phyloP scores from a whole-genome alignment of 345 rosid genomes.

The Lepidium aucheri region DNA sequence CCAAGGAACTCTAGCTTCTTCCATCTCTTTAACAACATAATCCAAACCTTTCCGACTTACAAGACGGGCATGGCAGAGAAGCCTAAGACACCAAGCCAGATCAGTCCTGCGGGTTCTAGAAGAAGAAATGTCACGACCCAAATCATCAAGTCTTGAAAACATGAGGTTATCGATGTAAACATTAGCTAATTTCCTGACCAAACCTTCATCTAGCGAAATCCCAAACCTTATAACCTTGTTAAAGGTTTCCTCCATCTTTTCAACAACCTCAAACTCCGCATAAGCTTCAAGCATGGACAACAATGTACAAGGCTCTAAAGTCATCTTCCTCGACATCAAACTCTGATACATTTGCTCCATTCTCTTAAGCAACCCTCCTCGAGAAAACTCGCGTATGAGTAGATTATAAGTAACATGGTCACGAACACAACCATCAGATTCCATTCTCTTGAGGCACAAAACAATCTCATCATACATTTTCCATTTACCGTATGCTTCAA shows the following conservation, averaged over 20 bases:
- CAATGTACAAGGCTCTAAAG: slow-evolving; percentile 38
- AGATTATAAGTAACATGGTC: slow-evolving; percentile 59
- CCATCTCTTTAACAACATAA: slow-evolving; percentile 40
- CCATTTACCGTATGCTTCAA: slow-evolving; percentile 47
- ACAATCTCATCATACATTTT: slow-evolving; percentile 58
- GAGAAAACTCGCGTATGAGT: slow-evolving; percentile 48
- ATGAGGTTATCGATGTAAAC: slow-evolving; percentile 51
- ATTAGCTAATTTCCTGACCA: slow-evolving; percentile 50
- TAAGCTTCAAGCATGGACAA: slow-evolving; percentile 61
- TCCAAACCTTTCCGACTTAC: slow-evolving; percentile 62
- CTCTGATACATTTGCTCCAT: slow-evolving; percentile 46
- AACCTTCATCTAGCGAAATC: slow-evolving; percentile 34
- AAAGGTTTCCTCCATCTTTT: slow-evolving; percentile 49
- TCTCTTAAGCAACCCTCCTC: slow-evolving; percentile 49
- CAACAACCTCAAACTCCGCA: slow-evolving; percentile 44
- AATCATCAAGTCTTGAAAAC: slow-evolving; percentile 58
- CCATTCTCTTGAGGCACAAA: slow-evolving; percentile 51
- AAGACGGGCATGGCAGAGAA: slow-evolving; percentile 51
- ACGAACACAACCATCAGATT: slow-evolving; percentile 40
- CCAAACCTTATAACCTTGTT: slow-evolving; percentile 29
- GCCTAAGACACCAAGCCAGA: slow-evolving; percentile 55
- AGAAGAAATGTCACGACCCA: slow-evolving; percentile 38
- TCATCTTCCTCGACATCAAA: slow-evolving; percentile 44
- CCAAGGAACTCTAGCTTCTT: slow-evolving; percentile 44
- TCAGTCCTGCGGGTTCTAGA: slow-evolving; percentile 35